Conservation (phyloP, 2,329 filamentous ascomycete genomes). For the Ilyonectria destructans region DNA sequence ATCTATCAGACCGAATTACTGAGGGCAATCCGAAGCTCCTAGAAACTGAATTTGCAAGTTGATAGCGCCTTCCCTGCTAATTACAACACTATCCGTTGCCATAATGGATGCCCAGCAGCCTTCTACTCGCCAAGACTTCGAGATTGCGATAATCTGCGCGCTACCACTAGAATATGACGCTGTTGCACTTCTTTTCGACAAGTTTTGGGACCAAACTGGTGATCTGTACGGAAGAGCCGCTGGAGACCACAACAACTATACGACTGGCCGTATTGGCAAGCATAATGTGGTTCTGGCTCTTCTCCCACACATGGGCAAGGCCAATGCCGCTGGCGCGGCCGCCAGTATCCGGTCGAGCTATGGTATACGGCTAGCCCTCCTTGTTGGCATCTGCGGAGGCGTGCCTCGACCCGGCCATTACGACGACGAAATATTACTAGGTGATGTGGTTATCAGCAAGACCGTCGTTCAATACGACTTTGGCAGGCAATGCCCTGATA, state of each 20-base stretch:
- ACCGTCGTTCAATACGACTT: slow-evolving; percentile 52
- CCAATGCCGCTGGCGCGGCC: slow-evolving; percentile 47
- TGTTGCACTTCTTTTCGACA: background rate
- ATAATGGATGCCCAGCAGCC: no score
- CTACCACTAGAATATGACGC: slow-evolving; percentile 3
- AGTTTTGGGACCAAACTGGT: slow-evolving; percentile 13
- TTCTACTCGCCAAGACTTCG: no score
- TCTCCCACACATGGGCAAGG: slow-evolving; percentile 11
- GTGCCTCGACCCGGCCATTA: slow-evolving; percentile 42
- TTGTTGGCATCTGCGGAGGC: slow-evolving; percentile 54
- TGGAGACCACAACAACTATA: slow-evolving; percentile 39
- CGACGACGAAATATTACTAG: slow-evolving; percentile 45
- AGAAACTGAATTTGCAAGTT: no score
- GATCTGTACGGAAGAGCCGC: background rate
- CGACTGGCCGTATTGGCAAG: slow-evolving; percentile 46
- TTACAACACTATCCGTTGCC: no score
- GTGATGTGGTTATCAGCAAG: slow-evolving; percentile 53
- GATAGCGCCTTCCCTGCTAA: no score
- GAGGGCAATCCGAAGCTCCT: no score
- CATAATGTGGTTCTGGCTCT: slow-evolving; percentile 50
- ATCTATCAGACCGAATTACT: no score
- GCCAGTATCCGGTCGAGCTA: slow-evolving; percentile 54
- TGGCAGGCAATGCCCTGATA: slow-evolving; percentile 44
- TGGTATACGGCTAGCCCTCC: slow-evolving; percentile 51
- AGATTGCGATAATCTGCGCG: no score